Evolutionary conservation across 306 rosid genomes (phyloP).

Genomic region (Vigna trinervia): DNA sequence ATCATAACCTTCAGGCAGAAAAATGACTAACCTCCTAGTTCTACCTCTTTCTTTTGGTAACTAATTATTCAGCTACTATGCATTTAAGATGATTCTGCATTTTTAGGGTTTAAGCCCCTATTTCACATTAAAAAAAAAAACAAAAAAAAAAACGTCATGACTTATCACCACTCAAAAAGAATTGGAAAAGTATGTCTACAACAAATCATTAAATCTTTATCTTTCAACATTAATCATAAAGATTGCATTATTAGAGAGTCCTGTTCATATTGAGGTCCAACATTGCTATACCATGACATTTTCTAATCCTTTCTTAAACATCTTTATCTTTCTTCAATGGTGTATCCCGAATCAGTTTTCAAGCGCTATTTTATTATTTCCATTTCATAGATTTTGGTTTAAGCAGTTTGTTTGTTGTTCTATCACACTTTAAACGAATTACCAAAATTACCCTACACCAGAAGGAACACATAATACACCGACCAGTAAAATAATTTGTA

Average conservation of each 20-base stretch:
- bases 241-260: conserved; percentile 11
- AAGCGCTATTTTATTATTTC: conserved; percentile 3
- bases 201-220: neutral
- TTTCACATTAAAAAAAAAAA: neutral
- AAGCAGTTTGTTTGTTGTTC: conserved; percentile 21
- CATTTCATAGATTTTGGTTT: conserved; percentile 31
- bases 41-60: neutral
- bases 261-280: neutral
- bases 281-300: conserved; percentile 8
- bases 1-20: neutral
- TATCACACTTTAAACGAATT: conserved; percentile 22
- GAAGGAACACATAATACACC: conserved; percentile 36
- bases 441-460: conserved; percentile 20
- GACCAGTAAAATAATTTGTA: conserved; percentile 24
- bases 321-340: neutral
- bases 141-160: neutral
- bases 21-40: neutral
- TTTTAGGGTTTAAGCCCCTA: neutral
- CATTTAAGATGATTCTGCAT: neutral
- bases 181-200: neutral
- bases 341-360: neutral
- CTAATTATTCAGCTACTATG: neutral
- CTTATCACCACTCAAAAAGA: neutral
- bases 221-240: neutral
- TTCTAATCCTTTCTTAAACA: conserved; percentile 10